These are phyloP conservation scores for Diutina sp. DNA, from an alignment of 1,139 yeast species.

Conservation along the genomic window DNA sequence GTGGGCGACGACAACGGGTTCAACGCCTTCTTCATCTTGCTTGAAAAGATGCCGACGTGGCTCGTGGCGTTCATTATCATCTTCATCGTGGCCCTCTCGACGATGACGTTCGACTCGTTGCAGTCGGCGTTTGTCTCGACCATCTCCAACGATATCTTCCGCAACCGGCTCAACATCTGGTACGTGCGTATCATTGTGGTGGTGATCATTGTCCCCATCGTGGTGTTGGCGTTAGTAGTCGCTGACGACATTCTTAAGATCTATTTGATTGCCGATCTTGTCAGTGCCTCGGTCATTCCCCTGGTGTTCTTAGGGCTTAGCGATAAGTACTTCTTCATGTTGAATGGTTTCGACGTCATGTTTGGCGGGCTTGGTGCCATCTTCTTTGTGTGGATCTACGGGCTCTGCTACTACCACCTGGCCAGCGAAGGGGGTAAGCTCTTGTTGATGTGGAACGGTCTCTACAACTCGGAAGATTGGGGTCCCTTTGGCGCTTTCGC, in stretches of 20 bases:
- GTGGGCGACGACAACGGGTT: conserved; percentile 49
- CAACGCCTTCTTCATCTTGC: conserved; percentile 57
- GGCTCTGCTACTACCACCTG: conserved; percentile 59
- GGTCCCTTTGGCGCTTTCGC: conserved; percentile 92
- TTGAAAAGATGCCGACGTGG: conserved; percentile 77
- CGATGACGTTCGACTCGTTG: conserved; percentile 81
- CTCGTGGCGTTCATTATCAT: conserved; percentile 72
- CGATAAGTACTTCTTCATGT: conserved; percentile 44
- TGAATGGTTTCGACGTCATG: conserved; percentile 75
- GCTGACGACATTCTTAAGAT: conserved; percentile 79
- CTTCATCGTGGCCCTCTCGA: conserved; percentile 59
- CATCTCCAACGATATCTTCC: conserved; percentile 77
- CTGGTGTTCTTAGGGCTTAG: conserved; percentile 72
- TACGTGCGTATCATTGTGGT: conserved; percentile 67
- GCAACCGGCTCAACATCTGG: conserved; percentile 58
- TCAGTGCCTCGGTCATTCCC: conserved; percentile 80
- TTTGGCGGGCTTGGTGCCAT: conserved; percentile 78
- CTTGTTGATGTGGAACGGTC: conserved; percentile 62
- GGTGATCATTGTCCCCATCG: conserved; percentile 67
- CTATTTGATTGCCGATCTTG: conserved; percentile 80
- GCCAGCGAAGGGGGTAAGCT: conserved; percentile 74
- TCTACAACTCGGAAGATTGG: conserved; percentile 74
- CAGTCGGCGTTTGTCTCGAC: conserved; percentile 87
- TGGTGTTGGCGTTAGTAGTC: conserved; percentile 69
- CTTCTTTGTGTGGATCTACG: conserved; percentile 69